A percentile compares a stretch with the other conserved stretches of the same genome.
Conservation (phyloP, 805 yeast genomes). For the Myxozyma mucilagina region DNA sequence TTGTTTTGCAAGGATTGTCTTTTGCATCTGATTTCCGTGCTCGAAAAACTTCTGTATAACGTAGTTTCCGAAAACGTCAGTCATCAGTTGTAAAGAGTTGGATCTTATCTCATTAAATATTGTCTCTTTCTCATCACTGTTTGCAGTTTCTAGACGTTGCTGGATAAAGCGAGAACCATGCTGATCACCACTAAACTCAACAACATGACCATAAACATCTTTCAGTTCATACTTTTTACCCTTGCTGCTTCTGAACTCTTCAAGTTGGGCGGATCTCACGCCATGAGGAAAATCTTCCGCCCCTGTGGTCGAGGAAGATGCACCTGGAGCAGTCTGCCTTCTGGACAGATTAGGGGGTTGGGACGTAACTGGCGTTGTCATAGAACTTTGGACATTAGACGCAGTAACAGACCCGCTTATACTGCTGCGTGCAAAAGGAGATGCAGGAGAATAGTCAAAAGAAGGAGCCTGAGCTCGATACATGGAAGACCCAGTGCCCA, state of each 20-base stretch:
- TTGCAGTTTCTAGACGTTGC: slow-evolving; percentile 69
- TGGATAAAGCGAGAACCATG: slow-evolving; percentile 97
- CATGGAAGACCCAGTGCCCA: background rate
- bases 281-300: slow-evolving; percentile 25
- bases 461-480: slow-evolving; percentile 12
- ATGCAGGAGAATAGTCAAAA: slow-evolving; percentile 10
- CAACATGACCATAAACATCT: slow-evolving; percentile 81
- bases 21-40: slow-evolving; percentile 70
- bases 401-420: slow-evolving; percentile 4
- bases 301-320: slow-evolving; percentile 4
- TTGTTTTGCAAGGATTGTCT: slow-evolving; percentile 61
- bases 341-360: background rate
- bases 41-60: slow-evolving; percentile 95
- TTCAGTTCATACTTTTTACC: slow-evolving; percentile 62
- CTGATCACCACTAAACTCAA: slow-evolving; percentile 92
- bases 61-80: slow-evolving; percentile 97
- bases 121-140: slow-evolving; percentile 69
- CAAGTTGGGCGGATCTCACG: slow-evolving; percentile 58
- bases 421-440: slow-evolving; percentile 1
- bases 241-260: slow-evolving; percentile 74
- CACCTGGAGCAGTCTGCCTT: slow-evolving; percentile 1
- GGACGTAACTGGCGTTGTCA: background rate
- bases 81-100: slow-evolving; percentile 74
- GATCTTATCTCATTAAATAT: slow-evolving; percentile 82
- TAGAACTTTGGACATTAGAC: background rate